phyloP scores from a whole-genome alignment of 148 eudicot genomes.

The Cornus florida region DNA sequence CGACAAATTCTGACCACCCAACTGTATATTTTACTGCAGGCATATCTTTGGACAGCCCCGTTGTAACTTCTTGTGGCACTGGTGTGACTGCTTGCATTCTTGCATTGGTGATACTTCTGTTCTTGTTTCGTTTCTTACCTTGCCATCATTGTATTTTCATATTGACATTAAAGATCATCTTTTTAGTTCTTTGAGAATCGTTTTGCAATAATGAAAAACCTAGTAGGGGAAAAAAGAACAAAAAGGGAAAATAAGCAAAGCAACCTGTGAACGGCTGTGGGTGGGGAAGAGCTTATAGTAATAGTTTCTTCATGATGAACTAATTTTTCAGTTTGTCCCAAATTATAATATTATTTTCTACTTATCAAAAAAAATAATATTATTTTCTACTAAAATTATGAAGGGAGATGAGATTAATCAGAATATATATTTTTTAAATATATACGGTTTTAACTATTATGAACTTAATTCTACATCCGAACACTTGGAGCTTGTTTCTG shows the following conservation, averaged over 20 bases:
- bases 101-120: constrained; percentile 58
- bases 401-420: too few relatives aligned
- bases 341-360: too few relatives aligned
- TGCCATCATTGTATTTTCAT: background rate
- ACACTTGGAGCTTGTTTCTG: background rate
- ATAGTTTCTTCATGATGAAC: too few relatives aligned
- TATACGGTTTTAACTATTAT: too few relatives aligned
- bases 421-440: too few relatives aligned
- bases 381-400: too few relatives aligned
- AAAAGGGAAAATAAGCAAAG: too few relatives aligned
- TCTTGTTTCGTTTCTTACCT: background rate
- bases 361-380: too few relatives aligned
- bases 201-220: background rate
- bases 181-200: background rate
- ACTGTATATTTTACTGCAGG: constrained; percentile 39
- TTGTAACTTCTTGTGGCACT: constrained; percentile 84
- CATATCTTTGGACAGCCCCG: constrained; percentile 65
- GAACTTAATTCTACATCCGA: too few relatives aligned
- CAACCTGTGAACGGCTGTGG: too few relatives aligned
- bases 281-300: too few relatives aligned
- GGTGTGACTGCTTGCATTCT: constrained; percentile 96
- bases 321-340: too few relatives aligned
- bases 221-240: background rate
- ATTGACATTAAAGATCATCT: background rate
- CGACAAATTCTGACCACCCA: background rate